Percentiles rank a stretch among this genome's conserved stretches.
phyloP scores from a whole-genome alignment of 257 asterid species.

The Pogostemon cablin region DNA sequence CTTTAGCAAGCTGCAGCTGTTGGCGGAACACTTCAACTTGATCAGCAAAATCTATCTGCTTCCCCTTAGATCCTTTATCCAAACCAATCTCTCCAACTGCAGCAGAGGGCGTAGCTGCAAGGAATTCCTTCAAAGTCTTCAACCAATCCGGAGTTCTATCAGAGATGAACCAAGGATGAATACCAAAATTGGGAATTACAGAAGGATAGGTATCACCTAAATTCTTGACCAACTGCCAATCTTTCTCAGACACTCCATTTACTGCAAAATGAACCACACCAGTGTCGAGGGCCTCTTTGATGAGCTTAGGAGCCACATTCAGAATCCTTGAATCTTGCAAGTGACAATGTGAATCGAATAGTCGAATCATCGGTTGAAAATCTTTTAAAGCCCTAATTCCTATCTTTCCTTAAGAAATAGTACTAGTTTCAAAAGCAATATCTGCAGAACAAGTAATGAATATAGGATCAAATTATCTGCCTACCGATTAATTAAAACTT shows the following conservation, averaged over 20 bases:
- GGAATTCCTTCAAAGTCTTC: constrained; percentile 56
- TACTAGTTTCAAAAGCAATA: constrained; percentile 14
- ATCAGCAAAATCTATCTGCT: constrained; percentile 63
- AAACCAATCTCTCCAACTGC: constrained; percentile 97
- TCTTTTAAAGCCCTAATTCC: constrained; percentile 4
- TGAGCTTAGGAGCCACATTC: constrained; percentile 55
- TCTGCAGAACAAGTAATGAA: constrained; percentile 4
- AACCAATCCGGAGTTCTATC: constrained; percentile 81
- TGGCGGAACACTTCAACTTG: constrained; percentile 73
- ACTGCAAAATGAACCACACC: constrained; percentile 87
- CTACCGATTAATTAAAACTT: not conserved
- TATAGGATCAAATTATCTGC: not conserved
- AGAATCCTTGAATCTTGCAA: constrained; percentile 80
- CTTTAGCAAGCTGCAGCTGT: constrained; percentile 88
- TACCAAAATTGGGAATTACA: constrained; percentile 79
- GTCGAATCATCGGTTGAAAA: constrained; percentile 48
- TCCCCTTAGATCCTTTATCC: constrained; percentile 83
- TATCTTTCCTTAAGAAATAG: not conserved
- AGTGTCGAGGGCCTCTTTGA: constrained; percentile 57
- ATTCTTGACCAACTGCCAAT: constrained; percentile 90
- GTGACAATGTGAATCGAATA: constrained; percentile 95
- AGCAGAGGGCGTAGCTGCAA: constrained; percentile 70
- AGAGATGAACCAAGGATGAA: constrained; percentile 82
- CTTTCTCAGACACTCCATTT: constrained; percentile 83
- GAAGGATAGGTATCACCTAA: constrained; percentile 67